Percentiles rank a stretch among this genome's conserved stretches.
Conservation (phyloP, 1,284 basidiomycete genomes). For the Microbotryum intermedium region DNA sequence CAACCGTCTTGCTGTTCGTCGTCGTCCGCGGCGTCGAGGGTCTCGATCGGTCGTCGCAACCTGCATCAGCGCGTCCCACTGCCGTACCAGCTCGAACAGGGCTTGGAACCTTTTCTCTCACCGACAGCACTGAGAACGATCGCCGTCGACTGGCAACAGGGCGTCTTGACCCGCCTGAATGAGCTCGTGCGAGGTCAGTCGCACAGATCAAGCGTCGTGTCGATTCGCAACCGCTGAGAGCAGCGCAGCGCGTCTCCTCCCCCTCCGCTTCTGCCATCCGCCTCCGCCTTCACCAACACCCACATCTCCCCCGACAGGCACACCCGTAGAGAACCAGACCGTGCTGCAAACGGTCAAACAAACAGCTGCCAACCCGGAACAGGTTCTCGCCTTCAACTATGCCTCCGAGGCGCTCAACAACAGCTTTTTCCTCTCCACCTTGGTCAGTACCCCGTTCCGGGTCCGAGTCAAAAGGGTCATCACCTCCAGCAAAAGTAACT, state of each 20-base stretch:
- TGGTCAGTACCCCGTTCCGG: constrained; percentile 52
- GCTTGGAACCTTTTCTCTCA: constrained; percentile 64
- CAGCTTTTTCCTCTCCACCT: constrained; percentile 78
- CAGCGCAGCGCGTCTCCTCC: constrained; percentile 37
- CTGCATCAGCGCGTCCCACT: constrained; percentile 51
- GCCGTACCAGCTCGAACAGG: constrained; percentile 56
- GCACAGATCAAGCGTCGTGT: neutral
- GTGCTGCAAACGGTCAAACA: constrained; percentile 68
- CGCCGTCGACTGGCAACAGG: constrained; percentile 71
- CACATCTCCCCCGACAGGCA: constrained; percentile 42
- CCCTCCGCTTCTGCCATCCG: constrained; percentile 9
- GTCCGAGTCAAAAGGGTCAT: neutral
- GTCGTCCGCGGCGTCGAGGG: too few species aligned
- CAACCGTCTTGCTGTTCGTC: too few species aligned
- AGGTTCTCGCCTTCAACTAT: constrained; percentile 77
- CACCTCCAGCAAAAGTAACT: neutral
- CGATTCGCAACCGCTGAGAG: constrained; percentile 4
- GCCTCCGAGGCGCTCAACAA: constrained; percentile 90
- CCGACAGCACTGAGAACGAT: constrained; percentile 57
- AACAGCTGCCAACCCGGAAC: constrained; percentile 54
- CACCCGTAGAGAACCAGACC: constrained; percentile 51
- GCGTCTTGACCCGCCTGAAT: constrained; percentile 63
- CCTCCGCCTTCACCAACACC: neutral
- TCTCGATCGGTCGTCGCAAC: neutral
- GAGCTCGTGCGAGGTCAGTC: constrained; percentile 59